Conservation (phyloP, 2,329 filamentous ascomycete genomes). For the Talaromyces sp. region DNA sequence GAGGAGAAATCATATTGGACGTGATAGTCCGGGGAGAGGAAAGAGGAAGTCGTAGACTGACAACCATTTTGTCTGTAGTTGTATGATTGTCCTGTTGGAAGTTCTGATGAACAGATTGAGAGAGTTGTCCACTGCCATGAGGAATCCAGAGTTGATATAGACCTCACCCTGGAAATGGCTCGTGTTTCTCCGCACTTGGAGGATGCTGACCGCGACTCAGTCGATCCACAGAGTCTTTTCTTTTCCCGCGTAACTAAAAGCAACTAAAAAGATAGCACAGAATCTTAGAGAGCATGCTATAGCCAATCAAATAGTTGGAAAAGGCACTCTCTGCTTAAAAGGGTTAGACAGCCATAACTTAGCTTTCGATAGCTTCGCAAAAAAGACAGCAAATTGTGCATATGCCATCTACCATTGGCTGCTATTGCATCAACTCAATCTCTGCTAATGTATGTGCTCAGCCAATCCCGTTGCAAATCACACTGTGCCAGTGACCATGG, state of each 20-base stretch:
- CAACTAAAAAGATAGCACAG: background rate
- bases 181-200: background rate
- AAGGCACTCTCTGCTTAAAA: background rate
- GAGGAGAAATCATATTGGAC: conserved; percentile 39
- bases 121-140: background rate
- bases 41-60: conserved; percentile 13
- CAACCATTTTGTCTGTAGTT: conserved; percentile 9
- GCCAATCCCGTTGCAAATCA: background rate
- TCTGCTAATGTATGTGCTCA: background rate
- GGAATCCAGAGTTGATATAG: background rate
- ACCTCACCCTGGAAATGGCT: background rate
- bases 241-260: conserved; percentile 1
- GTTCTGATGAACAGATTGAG: background rate
- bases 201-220: background rate
- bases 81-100: background rate
- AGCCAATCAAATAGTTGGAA: background rate
- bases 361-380: background rate
- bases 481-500: background rate
- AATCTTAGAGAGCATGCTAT: background rate
- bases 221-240: background rate
- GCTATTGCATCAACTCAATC: background rate
- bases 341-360: background rate
- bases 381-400: background rate
- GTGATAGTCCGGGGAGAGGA: conserved; percentile 33
- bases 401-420: background rate